A percentile compares a stretch with the other conserved stretches of the same genome.
phyloP scores from a whole-genome alignment of 139 green algal genomes.

The Chlamydomonas sp. region DNA sequence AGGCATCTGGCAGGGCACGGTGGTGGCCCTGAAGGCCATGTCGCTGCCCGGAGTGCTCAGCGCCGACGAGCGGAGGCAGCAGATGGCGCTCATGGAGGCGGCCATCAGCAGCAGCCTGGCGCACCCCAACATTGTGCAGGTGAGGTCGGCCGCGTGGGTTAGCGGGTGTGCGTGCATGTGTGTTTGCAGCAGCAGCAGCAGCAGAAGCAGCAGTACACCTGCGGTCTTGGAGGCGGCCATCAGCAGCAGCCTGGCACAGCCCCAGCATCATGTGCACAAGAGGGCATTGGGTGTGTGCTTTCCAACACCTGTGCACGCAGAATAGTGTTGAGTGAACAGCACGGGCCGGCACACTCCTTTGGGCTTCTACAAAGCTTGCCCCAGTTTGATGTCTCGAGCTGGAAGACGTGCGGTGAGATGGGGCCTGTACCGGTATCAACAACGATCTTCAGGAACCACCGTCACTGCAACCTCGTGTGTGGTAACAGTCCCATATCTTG shows the following conservation, averaged over 20 bases:
- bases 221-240: conserved; percentile 24
- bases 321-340: no score
- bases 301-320: not conserved
- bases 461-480: no score
- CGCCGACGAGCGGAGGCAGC: not conserved
- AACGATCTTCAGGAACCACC: no score
- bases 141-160: not conserved
- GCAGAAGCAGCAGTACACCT: conserved; percentile 8
- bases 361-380: no score
- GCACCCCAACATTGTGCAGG: not conserved
- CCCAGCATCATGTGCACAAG: not conserved
- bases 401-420: no score
- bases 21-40: conserved; percentile 5
- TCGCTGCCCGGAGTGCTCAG: not conserved
- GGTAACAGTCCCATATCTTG: no score
- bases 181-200: not conserved
- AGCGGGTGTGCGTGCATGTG: no score
- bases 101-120: not conserved
- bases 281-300: not conserved
- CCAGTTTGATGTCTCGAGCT: no score
- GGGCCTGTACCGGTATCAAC: no score
- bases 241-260: conserved; percentile 4
- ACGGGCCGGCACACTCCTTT: no score
- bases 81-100: conserved; percentile 11
- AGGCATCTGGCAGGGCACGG: not conserved